phyloP scores from a whole-genome alignment of 345 rosid species.

The rapeseed (Brassica napus) region DNA sequence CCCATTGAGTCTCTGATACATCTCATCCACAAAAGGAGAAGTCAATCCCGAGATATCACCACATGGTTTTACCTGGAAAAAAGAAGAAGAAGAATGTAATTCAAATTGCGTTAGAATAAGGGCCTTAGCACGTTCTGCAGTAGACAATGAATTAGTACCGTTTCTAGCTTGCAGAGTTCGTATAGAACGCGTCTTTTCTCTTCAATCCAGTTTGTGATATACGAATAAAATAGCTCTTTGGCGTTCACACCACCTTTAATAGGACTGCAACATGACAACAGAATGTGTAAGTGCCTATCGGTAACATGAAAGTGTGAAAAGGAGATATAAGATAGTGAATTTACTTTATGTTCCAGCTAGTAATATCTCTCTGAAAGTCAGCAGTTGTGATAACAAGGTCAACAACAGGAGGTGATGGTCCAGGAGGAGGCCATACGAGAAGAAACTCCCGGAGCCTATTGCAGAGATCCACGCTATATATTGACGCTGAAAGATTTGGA shows the following conservation, averaged over 20 bases:
- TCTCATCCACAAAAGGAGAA: slow-evolving; percentile 86
- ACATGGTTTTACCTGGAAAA: slow-evolving; percentile 71
- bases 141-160: slow-evolving; percentile 49
- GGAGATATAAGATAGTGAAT: neutral
- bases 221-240: slow-evolving; percentile 77
- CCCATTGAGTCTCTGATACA: slow-evolving; percentile 72
- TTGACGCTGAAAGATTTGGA: slow-evolving; percentile 78
- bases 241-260: slow-evolving; percentile 93
- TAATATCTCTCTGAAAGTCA: slow-evolving; percentile 88
- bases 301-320: neutral
- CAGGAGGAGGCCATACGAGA: slow-evolving; percentile 84
- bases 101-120: slow-evolving; percentile 15
- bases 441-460: slow-evolving; percentile 78
- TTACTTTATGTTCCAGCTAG: slow-evolving; percentile 76
- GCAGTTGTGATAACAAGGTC: slow-evolving; percentile 91
- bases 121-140: neutral
- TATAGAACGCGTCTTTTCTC: slow-evolving; percentile 72
- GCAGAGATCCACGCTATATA: slow-evolving; percentile 86
- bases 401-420: slow-evolving; percentile 75
- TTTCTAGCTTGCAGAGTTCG: slow-evolving; percentile 80
- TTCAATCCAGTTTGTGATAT: slow-evolving; percentile 84
- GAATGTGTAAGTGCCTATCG: slow-evolving; percentile 22
- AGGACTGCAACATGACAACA: slow-evolving; percentile 51
- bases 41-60: slow-evolving; percentile 74
- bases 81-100: slow-evolving; percentile 29